Percentiles rank a stretch among this genome's conserved stretches.
These are phyloP conservation scores for Coemansia sp. DNA, from an alignment of 192 early-diverging fungal species.

Conservation along the genomic window DNA sequence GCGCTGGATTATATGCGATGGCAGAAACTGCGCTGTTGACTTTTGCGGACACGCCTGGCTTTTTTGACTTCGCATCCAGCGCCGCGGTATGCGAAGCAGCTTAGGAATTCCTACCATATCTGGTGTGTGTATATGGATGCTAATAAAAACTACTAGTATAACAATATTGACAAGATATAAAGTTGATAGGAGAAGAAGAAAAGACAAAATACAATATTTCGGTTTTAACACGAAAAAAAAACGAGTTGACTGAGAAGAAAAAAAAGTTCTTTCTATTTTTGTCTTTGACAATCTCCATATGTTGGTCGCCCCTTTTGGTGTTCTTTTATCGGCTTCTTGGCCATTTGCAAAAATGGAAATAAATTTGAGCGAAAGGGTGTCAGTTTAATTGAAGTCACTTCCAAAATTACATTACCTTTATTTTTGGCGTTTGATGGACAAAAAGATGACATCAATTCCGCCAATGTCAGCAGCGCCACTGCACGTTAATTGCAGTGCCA, in stretches of 20 bases:
- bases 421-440: too few relatives aligned
- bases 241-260: background rate
- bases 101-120: slow-evolving; percentile 10
- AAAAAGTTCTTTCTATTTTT: background rate
- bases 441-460: too few relatives aligned
- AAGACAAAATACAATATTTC: background rate
- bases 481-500: too few relatives aligned
- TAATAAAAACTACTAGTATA: background rate
- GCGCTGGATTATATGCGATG: slow-evolving; percentile 36
- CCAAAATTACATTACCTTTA: too few relatives aligned
- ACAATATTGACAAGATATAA: background rate
- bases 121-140: too few relatives aligned
- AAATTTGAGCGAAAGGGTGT: too few relatives aligned
- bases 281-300: too few relatives aligned
- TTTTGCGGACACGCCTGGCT: background rate
- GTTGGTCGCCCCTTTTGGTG: too few relatives aligned
- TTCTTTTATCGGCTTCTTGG: too few relatives aligned
- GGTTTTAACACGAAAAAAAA: background rate
- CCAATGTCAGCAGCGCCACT: too few relatives aligned
- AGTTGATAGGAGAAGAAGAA: background rate
- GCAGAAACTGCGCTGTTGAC: slow-evolving; percentile 32
- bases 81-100: slow-evolving; percentile 12
- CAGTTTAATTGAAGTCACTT: too few relatives aligned
- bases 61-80: slow-evolving; percentile 7
- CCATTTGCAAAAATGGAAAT: too few relatives aligned